phyloP scores from a whole-genome alignment of 2,329 filamentous ascomycete species.

The Trematosphaeria pertusa region DNA sequence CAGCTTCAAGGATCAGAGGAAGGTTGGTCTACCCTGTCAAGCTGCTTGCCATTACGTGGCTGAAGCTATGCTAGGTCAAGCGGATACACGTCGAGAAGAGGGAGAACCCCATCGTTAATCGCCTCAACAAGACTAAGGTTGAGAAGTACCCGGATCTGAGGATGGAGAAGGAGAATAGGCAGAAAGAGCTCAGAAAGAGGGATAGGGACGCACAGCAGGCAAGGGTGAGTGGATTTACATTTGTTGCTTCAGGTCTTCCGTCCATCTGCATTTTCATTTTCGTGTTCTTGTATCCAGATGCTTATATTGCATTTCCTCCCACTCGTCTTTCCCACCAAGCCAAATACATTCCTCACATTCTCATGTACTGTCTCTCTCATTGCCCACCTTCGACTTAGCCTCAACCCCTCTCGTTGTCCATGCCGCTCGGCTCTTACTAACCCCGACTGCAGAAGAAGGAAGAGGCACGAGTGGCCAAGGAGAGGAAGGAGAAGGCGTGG shows the following conservation, averaged over 20 bases:
- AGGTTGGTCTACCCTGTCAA: no score
- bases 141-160: conserved; percentile 86
- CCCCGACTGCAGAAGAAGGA: conserved; percentile 69
- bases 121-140: conserved; percentile 95
- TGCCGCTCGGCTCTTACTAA: conserved; percentile 11
- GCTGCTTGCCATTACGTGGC: no score
- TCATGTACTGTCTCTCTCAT: no score
- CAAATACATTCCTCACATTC: no score
- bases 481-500: conserved; percentile 88
- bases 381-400: no score
- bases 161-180: conserved; percentile 79
- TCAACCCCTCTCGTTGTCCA: no score
- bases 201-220: conserved; percentile 70
- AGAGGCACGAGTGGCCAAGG: conserved; percentile 74
- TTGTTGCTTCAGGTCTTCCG: no score
- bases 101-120: conserved; percentile 91
- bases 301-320: no score
- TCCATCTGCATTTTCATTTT: neutral
- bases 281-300: neutral
- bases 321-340: no score
- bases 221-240: conserved; percentile 66
- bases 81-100: conserved; percentile 79
- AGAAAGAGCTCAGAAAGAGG: conserved; percentile 73
- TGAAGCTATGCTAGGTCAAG: conserved; percentile 65
- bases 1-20: conserved; percentile 87